Percentiles rank a stretch among this genome's conserved stretches.
Conservation (phyloP, 257 asterid species). For the Ehretia macrophylla region DNA sequence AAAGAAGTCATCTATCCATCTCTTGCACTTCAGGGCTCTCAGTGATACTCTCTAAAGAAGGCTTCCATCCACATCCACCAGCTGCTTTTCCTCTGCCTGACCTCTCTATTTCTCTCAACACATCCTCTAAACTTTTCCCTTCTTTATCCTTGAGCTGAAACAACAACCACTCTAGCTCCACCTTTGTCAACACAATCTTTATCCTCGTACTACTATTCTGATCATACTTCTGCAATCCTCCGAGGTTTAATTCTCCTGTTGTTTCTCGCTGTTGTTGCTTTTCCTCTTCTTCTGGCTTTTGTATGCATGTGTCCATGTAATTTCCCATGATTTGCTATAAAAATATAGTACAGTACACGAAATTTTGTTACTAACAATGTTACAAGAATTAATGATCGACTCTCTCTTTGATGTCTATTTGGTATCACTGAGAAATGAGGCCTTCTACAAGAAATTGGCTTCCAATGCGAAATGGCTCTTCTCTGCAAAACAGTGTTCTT, state of each 20-base stretch:
- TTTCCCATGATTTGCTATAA: conserved; percentile 53
- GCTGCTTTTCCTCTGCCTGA: conserved; percentile 24
- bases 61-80: conserved; percentile 45
- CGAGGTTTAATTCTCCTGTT: neutral
- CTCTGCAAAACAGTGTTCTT: too few species aligned
- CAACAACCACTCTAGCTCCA: conserved; percentile 61
- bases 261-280: neutral
- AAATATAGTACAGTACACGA: too few species aligned
- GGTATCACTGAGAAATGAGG: neutral
- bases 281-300: conserved; percentile 11
- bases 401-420: neutral
- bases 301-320: conserved; percentile 39
- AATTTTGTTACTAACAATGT: neutral
- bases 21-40: conserved; percentile 54
- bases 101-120: conserved; percentile 52
- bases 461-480: neutral
- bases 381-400: neutral
- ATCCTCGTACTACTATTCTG: conserved; percentile 26
- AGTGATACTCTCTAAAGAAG: conserved; percentile 59
- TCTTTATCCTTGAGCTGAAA: conserved; percentile 31
- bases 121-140: conserved; percentile 42
- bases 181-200: conserved; percentile 59
- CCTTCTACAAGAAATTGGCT: neutral
- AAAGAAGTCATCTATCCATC: conserved; percentile 33
- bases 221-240: neutral